These are phyloP conservation scores for Xylaria longipes DNA, from an alignment of 495 filamentous ascomycete species.

Conservation along the genomic window DNA sequence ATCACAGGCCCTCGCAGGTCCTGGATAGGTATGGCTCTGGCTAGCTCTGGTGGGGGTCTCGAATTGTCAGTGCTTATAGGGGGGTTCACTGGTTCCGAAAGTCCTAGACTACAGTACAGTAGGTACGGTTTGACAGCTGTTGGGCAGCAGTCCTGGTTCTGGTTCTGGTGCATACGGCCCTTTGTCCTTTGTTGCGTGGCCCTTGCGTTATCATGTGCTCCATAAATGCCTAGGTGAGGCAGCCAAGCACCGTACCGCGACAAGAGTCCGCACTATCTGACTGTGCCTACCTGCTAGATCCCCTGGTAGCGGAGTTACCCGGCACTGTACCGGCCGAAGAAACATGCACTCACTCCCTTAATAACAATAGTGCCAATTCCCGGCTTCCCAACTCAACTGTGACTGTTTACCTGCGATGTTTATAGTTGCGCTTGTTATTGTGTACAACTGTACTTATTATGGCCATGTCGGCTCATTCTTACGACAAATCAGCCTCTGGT, in stretches of 20 bases:
- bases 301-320: slow-evolving; percentile 11
- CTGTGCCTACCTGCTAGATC: background rate
- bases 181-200: slow-evolving; percentile 15
- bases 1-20: background rate
- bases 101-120: too few species aligned
- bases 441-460: too few species aligned
- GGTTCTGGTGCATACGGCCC: background rate
- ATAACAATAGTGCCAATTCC: background rate
- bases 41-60: slow-evolving; percentile 21
- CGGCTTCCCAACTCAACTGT: background rate
- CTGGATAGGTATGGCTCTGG: slow-evolving; percentile 11
- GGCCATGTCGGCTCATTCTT: background rate
- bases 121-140: slow-evolving; percentile 9
- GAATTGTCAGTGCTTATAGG: background rate
- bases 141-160: slow-evolving; percentile 18
- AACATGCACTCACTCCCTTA: background rate
- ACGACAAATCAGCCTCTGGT: background rate
- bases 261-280: background rate
- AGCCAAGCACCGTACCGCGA: background rate
- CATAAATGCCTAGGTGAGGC: slow-evolving; percentile 7
- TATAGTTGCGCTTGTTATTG: too few species aligned
- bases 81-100: background rate
- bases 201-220: slow-evolving; percentile 19
- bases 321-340: slow-evolving; percentile 7
- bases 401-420: too few species aligned